A percentile compares a stretch with the other conserved stretches of the same genome.
These are phyloP conservation scores for Cryptosporidium muris DNA, from an alignment of 169 alveolate genomes.

Conservation along the genomic window DNA sequence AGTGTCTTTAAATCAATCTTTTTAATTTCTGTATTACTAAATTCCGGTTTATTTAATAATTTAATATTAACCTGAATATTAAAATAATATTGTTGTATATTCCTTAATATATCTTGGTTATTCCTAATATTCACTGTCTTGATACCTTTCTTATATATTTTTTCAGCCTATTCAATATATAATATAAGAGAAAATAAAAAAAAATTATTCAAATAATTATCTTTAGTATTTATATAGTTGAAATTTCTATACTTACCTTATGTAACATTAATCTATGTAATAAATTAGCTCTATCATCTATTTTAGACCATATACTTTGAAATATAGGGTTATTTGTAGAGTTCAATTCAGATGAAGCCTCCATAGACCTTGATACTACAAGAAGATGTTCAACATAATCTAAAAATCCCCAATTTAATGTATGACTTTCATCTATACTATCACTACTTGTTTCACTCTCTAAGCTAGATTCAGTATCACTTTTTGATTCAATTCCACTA, in stretches of 20 bases:
- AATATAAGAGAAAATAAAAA: background rate
- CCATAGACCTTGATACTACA: constrained; percentile 50
- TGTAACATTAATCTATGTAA: constrained; percentile 43
- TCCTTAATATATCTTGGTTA: constrained; percentile 40
- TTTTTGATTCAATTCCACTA: constrained; percentile 2
- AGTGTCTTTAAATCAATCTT: constrained; percentile 40
- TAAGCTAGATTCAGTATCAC: constrained; percentile 47
- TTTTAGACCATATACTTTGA: constrained; percentile 47
- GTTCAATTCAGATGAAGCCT: constrained; percentile 20
- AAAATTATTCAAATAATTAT: background rate
- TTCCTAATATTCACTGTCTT: constrained; percentile 28
- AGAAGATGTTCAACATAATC: constrained; percentile 62
- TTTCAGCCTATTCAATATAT: constrained; percentile 28
- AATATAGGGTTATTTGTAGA: constrained; percentile 30
- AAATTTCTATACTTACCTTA: constrained; percentile 18
- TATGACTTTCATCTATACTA: constrained; percentile 48
- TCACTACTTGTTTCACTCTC: constrained; percentile 53
- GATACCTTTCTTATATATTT: constrained; percentile 31
- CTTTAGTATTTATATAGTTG: background rate
- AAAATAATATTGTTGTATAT: constrained; percentile 6
- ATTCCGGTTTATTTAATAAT: constrained; percentile 12
- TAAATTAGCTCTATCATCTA: constrained; percentile 39
- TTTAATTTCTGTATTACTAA: constrained; percentile 22
- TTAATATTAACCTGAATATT: constrained; percentile 3
- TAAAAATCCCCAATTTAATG: constrained; percentile 64